Conservation (phyloP, 73 alveolate species). For the Stentor coeruleus region DNA sequence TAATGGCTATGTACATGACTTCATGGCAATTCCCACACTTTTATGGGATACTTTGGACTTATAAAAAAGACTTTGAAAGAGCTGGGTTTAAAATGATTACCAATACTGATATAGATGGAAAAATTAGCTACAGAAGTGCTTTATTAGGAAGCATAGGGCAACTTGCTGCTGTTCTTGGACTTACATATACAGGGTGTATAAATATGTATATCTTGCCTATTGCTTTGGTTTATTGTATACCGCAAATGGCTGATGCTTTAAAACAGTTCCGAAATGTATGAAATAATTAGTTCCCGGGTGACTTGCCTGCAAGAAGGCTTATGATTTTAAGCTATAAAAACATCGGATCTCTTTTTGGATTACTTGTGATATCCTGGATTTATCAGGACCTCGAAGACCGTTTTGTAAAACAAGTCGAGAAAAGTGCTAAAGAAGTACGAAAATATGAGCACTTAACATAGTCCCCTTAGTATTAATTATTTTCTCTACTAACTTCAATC, state of each 20-base stretch:
- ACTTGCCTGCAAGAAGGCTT: neutral
- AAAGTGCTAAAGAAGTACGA: neutral
- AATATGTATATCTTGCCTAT: constrained; percentile 30
- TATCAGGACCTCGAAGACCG: neutral
- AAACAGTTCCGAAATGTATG: neutral
- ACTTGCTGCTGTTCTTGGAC: constrained; percentile 32
- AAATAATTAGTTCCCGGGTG: neutral
- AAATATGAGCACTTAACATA: neutral
- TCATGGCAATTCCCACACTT: constrained; percentile 84
- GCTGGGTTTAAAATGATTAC: constrained; percentile 83
- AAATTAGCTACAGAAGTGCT: constrained; percentile 31
- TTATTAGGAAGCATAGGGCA: constrained; percentile 23
- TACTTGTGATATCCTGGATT: neutral
- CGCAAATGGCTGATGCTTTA: neutral
- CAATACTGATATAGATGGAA: constrained; percentile 46
- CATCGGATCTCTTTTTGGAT: neutral
- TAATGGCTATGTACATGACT: constrained; percentile 58
- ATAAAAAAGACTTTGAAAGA: constrained; percentile 62
- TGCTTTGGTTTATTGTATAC: neutral
- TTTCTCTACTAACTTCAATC: too few relatives aligned
- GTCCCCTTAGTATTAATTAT: too few relatives aligned
- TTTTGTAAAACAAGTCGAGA: neutral
- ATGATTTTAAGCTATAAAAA: neutral
- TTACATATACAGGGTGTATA: constrained; percentile 42
- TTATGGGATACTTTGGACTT: constrained; percentile 75